phyloP scores from a whole-genome alignment of 164 flowering plant genomes.

The Warburgia ugandensis region DNA sequence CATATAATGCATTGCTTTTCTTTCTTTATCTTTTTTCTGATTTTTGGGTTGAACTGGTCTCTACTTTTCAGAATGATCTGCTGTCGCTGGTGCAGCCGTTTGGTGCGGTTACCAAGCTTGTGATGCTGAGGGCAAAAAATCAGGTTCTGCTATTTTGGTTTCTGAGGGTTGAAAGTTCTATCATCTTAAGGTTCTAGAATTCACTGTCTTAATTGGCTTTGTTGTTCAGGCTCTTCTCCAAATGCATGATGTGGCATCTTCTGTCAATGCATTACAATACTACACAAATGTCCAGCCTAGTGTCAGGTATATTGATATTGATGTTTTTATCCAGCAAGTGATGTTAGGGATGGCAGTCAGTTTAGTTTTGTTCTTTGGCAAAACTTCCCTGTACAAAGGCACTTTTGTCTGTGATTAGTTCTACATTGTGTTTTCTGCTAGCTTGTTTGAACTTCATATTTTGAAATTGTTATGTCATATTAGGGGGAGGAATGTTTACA shows the following conservation, averaged over 20 bases:
- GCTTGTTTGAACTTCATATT: too few species aligned
- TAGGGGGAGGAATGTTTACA: constrained; percentile 95
- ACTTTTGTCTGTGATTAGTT: not conserved
- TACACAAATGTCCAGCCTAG: constrained; percentile 76
- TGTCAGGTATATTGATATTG: constrained; percentile 43
- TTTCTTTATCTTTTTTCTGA: not conserved
- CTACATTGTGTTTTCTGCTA: not conserved
- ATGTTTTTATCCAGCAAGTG: too few species aligned
- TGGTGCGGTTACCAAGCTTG: constrained; percentile 83
- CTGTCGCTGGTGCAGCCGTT: constrained; percentile 92
- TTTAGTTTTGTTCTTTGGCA: not conserved
- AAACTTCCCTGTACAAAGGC: not conserved
- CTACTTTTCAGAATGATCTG: constrained; percentile 63
- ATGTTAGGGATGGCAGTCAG: not conserved
- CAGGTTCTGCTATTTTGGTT: constrained; percentile 45
- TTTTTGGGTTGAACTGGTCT: constrained; percentile 1
- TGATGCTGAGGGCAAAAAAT: constrained; percentile 95
- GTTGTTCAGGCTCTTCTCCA: constrained; percentile 79
- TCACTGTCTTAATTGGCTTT: not conserved
- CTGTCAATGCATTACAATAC: constrained; percentile 72
- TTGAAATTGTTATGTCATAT: constrained; percentile 2
- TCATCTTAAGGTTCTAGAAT: not conserved
- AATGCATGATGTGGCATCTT: constrained; percentile 87
- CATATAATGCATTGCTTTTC: not conserved
- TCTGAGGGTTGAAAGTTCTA: not conserved